Evolutionary conservation across 345 rosid species (phyloP), one percentile per base, ranked within the genome.

Genomic region (Arabidopsis suecica): DNA sequence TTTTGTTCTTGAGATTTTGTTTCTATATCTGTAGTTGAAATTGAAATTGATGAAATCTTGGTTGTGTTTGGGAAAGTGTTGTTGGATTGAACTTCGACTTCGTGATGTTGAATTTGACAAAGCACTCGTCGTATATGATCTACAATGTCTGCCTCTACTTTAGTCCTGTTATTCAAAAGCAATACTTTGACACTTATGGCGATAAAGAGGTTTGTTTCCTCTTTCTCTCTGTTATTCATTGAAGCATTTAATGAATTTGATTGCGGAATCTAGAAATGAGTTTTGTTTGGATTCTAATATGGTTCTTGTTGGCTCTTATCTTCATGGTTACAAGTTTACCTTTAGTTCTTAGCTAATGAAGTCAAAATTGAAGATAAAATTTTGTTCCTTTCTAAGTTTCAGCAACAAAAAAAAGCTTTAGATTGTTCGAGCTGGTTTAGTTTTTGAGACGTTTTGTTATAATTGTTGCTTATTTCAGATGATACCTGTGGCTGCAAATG

Each of bases 1-100:
- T 54, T 16, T 6, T 36, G 25, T 14, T 5, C 4, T 28, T 28
- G 32, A 8, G 57, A 74, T 5, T 44, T 48, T 12, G 22, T 9
- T 40, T 58, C 14, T n/a, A 25, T 33, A 48, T 41, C 7, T 63
- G 41, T 4, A 3, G 0, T 16, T 18, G 25, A 34, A 69, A 2
- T 44, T 25, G 58, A 50, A 44, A 78, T 58, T 40, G 4, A 13
- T 22, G 6, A 28, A 28, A 4, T 28, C 3, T 28, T 45, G 3
- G 40, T 6, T 45, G 12, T 40, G 7, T 3, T 12, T 28, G 3
- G 37, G 14, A 13, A 74, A 94, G 93, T 55, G 97, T 94, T 60
- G 91, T 91, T 71, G 99, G 99, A n/a, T 73, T 94, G 86, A 94
- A 86, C 76, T 91, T 94, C 72, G 97, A 94, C 77, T 91, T 91